Evolutionary conservation across 768 basidiomycete species (phyloP), one percentile per base, ranked within the genome.

Genomic region (Kwoniella botswanensis): DNA sequence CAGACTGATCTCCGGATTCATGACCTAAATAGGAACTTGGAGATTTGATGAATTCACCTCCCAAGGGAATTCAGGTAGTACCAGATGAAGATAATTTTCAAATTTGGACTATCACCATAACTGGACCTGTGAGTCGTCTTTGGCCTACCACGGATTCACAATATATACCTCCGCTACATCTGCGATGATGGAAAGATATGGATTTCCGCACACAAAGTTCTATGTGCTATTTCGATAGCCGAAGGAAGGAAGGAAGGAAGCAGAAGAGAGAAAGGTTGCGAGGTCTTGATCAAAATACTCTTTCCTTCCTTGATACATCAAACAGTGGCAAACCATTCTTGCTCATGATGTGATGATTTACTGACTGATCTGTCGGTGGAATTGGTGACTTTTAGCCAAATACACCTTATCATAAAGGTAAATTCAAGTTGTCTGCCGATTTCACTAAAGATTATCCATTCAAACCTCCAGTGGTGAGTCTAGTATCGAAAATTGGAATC

Each of bases 381-480:
- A 57, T 44, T 22, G 15, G 12, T 12, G 13, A 44, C 53, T 11
- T 11, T 44, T 68, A 76, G 77, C 52, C 63, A 56, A 66, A 64
- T 13, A 78, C 82, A 35, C 82, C 84, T 29, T 84, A 83, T 71
- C 72, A 74, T 26, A 78, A 77, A 46, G 84, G 84, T 15, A 79
- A 71, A n/a, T 84, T 83, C 76, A 73, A 72, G 66, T 56, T 83
- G 46, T 71, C 69, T 11, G 73, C 82, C 50, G 78, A 81, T 65
- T 84, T 84, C 63, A 65, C 76, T 9, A 68, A 76, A 24, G 82
- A 83, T 29, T 84, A 80, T 63, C 84, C 84, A 2, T 84, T 84
- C 76, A 83, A 83, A 70, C 73, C 82, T 4, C 82, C 79, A 22
- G 64, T 65, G 12, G 79, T 82, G 55, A 56, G 77, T 71, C 15